These are phyloP conservation scores for Rhodosporidiobolus odoratus DNA, from an alignment of 768 basidiomycete genomes.

Conservation along the genomic window DNA sequence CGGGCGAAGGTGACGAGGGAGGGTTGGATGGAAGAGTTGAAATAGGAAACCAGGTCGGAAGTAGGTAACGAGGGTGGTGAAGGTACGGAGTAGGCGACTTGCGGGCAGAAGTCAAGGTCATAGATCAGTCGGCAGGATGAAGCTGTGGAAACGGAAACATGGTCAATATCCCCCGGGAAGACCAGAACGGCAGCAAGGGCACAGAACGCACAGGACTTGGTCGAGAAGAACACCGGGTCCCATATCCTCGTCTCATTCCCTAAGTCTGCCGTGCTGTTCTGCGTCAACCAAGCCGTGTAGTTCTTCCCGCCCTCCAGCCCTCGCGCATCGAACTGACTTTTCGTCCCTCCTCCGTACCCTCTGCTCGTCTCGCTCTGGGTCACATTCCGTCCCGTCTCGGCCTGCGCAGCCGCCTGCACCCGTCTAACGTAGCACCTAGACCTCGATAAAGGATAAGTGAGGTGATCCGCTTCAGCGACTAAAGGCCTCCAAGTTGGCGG, in stretches of 20 bases:
- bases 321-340: conserved; percentile 63
- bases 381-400: not conserved
- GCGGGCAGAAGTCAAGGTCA: conserved; percentile 69
- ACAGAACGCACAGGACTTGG: conserved; percentile 61
- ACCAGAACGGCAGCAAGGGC: not conserved
- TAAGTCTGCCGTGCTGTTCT: conserved; percentile 38
- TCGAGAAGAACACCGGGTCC: conserved; percentile 65
- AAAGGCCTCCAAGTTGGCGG: conserved; percentile 18
- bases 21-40: conserved; percentile 32
- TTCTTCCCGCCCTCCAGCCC: conserved; percentile 63
- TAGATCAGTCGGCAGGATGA: conserved; percentile 60
- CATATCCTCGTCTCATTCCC: conserved; percentile 55
- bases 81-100: conserved; percentile 64
- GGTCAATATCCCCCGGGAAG: not conserved
- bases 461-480: conserved; percentile 7
- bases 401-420: not conserved
- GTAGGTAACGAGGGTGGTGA: conserved; percentile 56
- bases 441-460: conserved; percentile 3
- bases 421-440: conserved; percentile 35
- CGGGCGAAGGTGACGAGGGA: conserved; percentile 70
- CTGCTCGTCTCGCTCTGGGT: conserved; percentile 14
- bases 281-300: conserved; percentile 67
- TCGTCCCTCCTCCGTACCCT: conserved; percentile 53
- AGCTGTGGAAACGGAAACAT: not conserved
- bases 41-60: conserved; percentile 52